Evolutionary conservation across 805 yeast species (phyloP).

Genomic region (Sungouiozyma intestinalis): DNA sequence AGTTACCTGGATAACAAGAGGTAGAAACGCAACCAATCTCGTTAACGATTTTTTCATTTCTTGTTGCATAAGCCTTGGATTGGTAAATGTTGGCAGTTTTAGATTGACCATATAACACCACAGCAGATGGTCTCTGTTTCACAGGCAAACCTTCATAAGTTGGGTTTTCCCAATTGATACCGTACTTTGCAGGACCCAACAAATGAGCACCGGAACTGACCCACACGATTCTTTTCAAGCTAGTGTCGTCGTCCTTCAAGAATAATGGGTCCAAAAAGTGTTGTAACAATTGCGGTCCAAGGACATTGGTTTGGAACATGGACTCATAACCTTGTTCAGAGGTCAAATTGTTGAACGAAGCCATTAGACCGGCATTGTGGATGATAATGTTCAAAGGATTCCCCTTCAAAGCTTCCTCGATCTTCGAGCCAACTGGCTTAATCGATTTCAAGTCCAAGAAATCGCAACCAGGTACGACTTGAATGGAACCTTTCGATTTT

Average conservation of each 20-base stretch:
- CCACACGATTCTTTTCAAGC: conserved; percentile 31
- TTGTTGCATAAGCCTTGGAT: conserved; percentile 29
- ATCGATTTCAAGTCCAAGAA: conserved; percentile 31
- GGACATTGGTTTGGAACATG: conserved; percentile 30
- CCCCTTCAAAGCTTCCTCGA: conserved; percentile 9
- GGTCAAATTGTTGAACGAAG: conserved; percentile 18
- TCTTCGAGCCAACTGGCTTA: conserved; percentile 21
- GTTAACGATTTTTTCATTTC: conserved; percentile 16
- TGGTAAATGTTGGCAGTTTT: conserved; percentile 30
- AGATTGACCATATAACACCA: conserved; percentile 30
- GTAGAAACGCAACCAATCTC: conserved; percentile 26
- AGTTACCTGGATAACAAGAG: conserved; percentile 30
- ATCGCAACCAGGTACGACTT: conserved; percentile 26
- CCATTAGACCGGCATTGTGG: conserved; percentile 32
- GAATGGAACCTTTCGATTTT: conserved; percentile 18
- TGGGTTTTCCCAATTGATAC: conserved; percentile 27
- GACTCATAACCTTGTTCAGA: conserved; percentile 30
- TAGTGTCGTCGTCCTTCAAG: conserved; percentile 25
- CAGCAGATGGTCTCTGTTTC: conserved; percentile 12
- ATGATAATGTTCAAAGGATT: conserved; percentile 25
- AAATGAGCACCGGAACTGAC: conserved; percentile 30
- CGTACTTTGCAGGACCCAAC: conserved; percentile 21
- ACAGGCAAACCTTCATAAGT: conserved; percentile 13
- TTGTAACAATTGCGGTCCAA: conserved; percentile 32
- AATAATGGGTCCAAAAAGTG: conserved; percentile 30